These are phyloP conservation scores for Mortierella sp. DNA, from an alignment of 371 early-diverging fungal genomes.

Conservation along the genomic window DNA sequence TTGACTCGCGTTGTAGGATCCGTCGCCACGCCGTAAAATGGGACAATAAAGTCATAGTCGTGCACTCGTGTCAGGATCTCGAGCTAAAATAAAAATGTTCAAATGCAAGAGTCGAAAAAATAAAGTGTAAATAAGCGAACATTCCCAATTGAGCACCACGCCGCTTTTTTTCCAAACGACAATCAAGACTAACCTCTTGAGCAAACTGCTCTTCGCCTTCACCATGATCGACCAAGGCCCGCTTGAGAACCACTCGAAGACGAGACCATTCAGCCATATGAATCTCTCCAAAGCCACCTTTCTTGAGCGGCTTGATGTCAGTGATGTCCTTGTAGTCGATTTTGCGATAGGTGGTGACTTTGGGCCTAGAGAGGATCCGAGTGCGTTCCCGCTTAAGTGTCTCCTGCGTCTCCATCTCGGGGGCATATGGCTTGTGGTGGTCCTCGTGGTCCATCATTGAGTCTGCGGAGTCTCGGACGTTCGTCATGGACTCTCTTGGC, in stretches of 20 bases:
- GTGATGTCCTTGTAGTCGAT: slow-evolving; percentile 44
- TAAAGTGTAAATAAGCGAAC: not conserved
- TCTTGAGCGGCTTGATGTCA: slow-evolving; percentile 44
- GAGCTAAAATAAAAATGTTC: slow-evolving; percentile 33
- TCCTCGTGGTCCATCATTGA: not conserved
- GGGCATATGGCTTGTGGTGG: slow-evolving; percentile 24
- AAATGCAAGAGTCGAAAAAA: slow-evolving; percentile 39
- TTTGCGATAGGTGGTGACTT: slow-evolving; percentile 35
- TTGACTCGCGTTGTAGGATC: slow-evolving; percentile 42
- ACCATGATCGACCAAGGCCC: slow-evolving; percentile 31
- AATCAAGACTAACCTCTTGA: slow-evolving; percentile 40
- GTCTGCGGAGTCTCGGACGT: not conserved
- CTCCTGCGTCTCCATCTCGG: slow-evolving; percentile 51
- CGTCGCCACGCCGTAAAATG: slow-evolving; percentile 49
- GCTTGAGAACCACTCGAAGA: slow-evolving; percentile 46
- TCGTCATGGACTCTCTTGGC: not conserved
- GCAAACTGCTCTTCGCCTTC: slow-evolving; percentile 54
- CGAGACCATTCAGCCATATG: slow-evolving; percentile 56
- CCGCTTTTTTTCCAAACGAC: not conserved
- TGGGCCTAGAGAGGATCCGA: slow-evolving; percentile 35
- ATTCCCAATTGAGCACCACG: not conserved
- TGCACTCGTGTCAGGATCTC: slow-evolving; percentile 56
- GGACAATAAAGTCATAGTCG: slow-evolving; percentile 56
- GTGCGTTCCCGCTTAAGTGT: slow-evolving; percentile 54
- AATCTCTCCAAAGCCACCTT: slow-evolving; percentile 57